Evolutionary conservation across 108 stramenopile genomes (phyloP), one percentile per base, ranked within the genome.

Genomic region (Pseudonitzschia pungens): DNA sequence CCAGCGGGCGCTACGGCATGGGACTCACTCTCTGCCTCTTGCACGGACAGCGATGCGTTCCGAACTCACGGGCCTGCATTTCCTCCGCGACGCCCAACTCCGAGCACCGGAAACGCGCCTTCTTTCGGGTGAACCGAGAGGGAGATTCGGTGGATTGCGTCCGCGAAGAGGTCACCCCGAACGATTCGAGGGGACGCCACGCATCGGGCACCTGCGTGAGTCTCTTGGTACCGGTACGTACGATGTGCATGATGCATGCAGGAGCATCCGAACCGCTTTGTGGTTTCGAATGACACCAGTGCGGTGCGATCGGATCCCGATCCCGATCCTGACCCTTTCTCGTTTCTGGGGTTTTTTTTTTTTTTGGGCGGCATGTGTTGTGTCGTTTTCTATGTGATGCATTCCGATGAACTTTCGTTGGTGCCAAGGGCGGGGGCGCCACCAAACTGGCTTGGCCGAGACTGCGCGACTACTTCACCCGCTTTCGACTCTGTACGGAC

Each of bases 1-100:
- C 88, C 12, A 78, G 79, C 2, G 88, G 88, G 20, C 72, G 88
- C 2, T 89, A 89, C 62, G 88, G 88, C 1, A 80, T 89, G 27
- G 88, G 88, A 15, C 40, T 89, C 54, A 86, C 87, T 15, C 80
- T 95, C 27, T 95, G 91, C 72, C 72, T 95, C 8, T 83, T 95
- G 6, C 93, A 95, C 45, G 86, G 89, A 0, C 93, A 95, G 63
- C 89, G 91, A 20, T 73, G 91, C n/a, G 89, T 91, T 7, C 88
- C 87, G 10, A 77, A 86, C 20, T 89, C 91, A 1, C 81, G 71
- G 42, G 82, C 86, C 4, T 84, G 73, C 33, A 91, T 95, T 54
- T 79, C 82, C 22, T 89, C 89, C 1, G 85, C 90, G 43, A 88
- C 87, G 28, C 63, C 73, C 29, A 21, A 55, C 4, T 68, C 73